phyloP scores from a whole-genome alignment of 2,329 filamentous ascomycete genomes.

The Alternaria rosae region DNA sequence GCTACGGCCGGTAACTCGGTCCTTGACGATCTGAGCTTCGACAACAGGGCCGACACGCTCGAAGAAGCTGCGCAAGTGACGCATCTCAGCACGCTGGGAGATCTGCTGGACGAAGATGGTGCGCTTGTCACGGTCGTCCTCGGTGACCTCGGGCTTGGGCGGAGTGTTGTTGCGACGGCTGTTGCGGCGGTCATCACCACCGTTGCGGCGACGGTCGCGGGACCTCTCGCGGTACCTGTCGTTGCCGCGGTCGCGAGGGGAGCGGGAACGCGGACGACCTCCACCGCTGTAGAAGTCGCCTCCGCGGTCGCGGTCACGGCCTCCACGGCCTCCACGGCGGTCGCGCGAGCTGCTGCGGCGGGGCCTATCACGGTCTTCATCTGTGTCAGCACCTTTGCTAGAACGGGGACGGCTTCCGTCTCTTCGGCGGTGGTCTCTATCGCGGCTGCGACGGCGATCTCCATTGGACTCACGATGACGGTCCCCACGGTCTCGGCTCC shows the following conservation, averaged over 20 bases:
- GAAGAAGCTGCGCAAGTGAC: slow-evolving; percentile 93
- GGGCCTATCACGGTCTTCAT: slow-evolving; percentile 49
- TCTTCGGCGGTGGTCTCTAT: slow-evolving; percentile 38
- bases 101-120: slow-evolving; percentile 99
- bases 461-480: slow-evolving; percentile 43
- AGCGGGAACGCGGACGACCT: slow-evolving; percentile 48
- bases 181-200: slow-evolving; percentile 56
- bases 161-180: slow-evolving; percentile 51
- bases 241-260: slow-evolving; percentile 51
- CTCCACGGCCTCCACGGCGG: slow-evolving; percentile 31
- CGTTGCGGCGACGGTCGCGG: slow-evolving; percentile 53
- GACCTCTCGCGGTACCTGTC: slow-evolving; percentile 57
- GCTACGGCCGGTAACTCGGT: slow-evolving; percentile 92
- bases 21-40: slow-evolving; percentile 98
- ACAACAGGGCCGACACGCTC: slow-evolving; percentile 94
- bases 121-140: slow-evolving; percentile 94
- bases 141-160: slow-evolving; percentile 77
- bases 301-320: slow-evolving; percentile 40
- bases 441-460: slow-evolving; percentile 43
- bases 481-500: slow-evolving; percentile 37
- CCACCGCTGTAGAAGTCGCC: slow-evolving; percentile 52
- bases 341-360: slow-evolving; percentile 39
- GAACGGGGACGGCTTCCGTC: slow-evolving; percentile 43
- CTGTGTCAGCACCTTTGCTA: slow-evolving; percentile 45
- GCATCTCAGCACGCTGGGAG: slow-evolving; percentile 88